Percentiles rank a stretch among this genome's conserved stretches.
Evolutionary conservation across 768 basidiomycete genomes (phyloP).

Genomic region (Suillus subalutaceus): DNA sequence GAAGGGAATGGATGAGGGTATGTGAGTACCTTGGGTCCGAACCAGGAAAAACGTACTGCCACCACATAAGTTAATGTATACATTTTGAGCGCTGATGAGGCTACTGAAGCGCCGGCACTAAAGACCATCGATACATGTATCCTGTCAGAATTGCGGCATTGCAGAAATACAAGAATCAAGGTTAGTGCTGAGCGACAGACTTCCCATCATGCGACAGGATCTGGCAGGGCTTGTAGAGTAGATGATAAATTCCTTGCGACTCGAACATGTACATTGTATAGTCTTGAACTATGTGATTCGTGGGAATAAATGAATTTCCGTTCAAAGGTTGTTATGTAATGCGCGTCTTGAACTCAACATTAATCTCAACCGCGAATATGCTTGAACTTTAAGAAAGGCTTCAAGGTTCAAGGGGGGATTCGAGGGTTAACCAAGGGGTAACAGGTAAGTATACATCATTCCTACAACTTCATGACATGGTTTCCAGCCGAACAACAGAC

Average conservation of each 20-base stretch:
- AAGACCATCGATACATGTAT: not conserved
- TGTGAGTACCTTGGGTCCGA: not conserved
- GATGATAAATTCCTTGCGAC: not conserved
- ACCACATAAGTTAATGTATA: not conserved
- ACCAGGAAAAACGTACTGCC: slow-evolving; percentile 4
- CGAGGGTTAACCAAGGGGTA: not conserved
- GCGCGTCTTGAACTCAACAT: not conserved
- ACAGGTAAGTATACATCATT: not conserved
- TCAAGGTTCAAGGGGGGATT: not conserved
- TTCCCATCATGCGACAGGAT: not conserved
- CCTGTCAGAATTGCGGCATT: not conserved
- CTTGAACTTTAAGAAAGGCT: not conserved
- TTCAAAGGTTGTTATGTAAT: not conserved
- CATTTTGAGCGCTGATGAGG: not conserved
- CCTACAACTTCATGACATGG: not conserved
- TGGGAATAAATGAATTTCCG: not conserved
- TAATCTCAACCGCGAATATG: not conserved
- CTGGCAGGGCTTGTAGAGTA: not conserved
- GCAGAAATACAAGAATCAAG: not conserved
- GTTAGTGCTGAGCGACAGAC: not conserved
- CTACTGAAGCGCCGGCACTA: not conserved
- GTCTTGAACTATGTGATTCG: not conserved
- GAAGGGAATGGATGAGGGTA: not conserved
- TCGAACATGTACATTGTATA: not conserved
- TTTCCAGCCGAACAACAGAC: not conserved